A percentile compares a stretch with the other conserved stretches of the same genome.
phyloP scores from a whole-genome alignment of 768 basidiomycete species.

The Amanita pallidorosea region DNA sequence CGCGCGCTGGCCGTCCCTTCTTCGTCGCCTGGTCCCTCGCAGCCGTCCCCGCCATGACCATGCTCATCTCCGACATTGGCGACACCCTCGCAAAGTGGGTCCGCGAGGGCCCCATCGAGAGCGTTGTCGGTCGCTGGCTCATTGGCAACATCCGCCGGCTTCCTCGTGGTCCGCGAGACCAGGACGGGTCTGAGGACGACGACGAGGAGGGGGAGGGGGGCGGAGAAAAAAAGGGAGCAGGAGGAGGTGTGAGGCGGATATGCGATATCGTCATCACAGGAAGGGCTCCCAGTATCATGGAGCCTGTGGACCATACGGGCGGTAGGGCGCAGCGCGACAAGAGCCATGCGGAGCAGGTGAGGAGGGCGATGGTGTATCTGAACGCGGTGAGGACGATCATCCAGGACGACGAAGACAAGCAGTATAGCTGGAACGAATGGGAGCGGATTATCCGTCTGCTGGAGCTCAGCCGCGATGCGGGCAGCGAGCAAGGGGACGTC shows the following conservation, averaged over 20 bases:
- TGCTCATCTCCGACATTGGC: conserved; percentile 36
- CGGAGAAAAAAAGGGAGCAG: too few species aligned
- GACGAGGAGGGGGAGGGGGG: background rate
- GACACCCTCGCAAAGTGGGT: conserved; percentile 34
- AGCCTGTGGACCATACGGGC: too few species aligned
- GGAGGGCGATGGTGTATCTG: conserved; percentile 16
- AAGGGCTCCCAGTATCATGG: too few species aligned
- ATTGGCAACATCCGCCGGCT: conserved; percentile 10
- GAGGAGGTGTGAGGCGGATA: background rate
- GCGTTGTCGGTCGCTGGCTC: conserved; percentile 6
- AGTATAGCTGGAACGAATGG: conserved; percentile 30
- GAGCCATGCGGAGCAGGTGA: background rate
- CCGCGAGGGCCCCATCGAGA: conserved; percentile 19
- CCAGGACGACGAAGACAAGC: conserved; percentile 12
- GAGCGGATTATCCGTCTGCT: conserved; percentile 20
- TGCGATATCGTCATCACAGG: too few species aligned
- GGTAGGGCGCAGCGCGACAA: background rate
- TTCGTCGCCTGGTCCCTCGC: conserved; percentile 32
- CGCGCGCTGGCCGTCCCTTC: conserved; percentile 26
- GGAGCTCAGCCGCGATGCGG: conserved; percentile 9
- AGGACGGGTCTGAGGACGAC: conserved; percentile 8
- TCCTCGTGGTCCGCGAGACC: conserved; percentile 10
- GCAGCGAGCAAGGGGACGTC: conserved; percentile 1
- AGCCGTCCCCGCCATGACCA: conserved; percentile 29
- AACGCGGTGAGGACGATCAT: conserved; percentile 14